Conservation (phyloP, 495 filamentous ascomycete genomes). For the Aspergillus conjunctus region DNA sequence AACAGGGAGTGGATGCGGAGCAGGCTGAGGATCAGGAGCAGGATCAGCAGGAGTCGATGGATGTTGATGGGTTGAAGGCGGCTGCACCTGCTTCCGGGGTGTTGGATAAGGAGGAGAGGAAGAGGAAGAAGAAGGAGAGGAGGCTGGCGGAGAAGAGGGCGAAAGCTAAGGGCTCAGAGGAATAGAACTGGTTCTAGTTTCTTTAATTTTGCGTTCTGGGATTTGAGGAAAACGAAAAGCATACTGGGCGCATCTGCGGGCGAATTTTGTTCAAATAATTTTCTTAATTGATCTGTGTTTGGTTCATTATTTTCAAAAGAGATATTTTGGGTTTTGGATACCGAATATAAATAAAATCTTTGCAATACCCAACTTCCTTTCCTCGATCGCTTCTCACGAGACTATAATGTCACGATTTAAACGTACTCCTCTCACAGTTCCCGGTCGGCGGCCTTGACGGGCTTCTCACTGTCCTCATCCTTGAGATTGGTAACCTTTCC, state of each 20-base stretch:
- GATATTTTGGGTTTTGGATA: neutral
- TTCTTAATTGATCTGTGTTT: constrained; percentile 5
- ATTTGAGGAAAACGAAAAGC: constrained; percentile 14
- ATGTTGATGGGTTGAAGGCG: constrained; percentile 27
- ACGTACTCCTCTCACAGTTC: constrained; percentile 48
- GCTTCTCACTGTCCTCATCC: constrained; percentile 54
- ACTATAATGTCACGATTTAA: neutral
- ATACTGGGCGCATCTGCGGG: constrained; percentile 17
- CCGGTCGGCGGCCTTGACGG: constrained; percentile 58
- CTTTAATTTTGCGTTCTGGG: constrained; percentile 1
- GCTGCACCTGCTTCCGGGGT: constrained; percentile 26
- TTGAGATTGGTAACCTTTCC: constrained; percentile 55
- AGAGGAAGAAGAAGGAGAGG: constrained; percentile 55
- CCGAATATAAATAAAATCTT: neutral
- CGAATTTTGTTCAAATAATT: neutral
- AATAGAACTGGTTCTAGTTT: constrained; percentile 18
- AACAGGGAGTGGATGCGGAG: constrained; percentile 45
- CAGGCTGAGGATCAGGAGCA: constrained; percentile 22
- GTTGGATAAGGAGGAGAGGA: constrained; percentile 53
- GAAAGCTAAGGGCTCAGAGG: constrained; percentile 41
- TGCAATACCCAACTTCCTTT: neutral
- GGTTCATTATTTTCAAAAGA: constrained; percentile 7
- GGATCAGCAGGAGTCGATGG: constrained; percentile 31
- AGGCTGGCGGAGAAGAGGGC: constrained; percentile 46
- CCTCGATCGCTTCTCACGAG: neutral